A percentile compares a stretch with the other conserved stretches of the same genome.
phyloP scores from a whole-genome alignment of 2,329 filamentous ascomycete species.

The Stagonosporopsis chrysanthemi region DNA sequence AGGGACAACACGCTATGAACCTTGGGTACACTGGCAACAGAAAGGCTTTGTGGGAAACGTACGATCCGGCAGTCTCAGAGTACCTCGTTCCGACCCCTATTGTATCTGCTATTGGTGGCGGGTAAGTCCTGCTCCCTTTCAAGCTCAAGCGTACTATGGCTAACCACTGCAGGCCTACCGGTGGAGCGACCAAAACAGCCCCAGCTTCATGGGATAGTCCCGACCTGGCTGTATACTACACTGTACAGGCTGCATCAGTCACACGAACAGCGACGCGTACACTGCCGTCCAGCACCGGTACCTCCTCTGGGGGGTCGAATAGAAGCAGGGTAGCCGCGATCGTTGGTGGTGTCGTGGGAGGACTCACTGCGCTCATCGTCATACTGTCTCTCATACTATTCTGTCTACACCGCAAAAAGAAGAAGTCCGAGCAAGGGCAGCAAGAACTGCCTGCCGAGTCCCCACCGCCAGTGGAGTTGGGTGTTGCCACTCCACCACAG shows the following conservation, averaged over 20 bases:
- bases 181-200: conserved; percentile 61
- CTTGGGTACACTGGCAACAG: conserved; percentile 59
- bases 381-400: conserved; percentile 45
- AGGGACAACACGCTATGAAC: conserved; percentile 65
- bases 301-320: conserved; percentile 16
- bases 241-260: conserved; percentile 56
- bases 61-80: conserved; percentile 57
- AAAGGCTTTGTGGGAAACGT: conserved; percentile 61
- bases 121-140: conserved; percentile 33
- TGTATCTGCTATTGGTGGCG: conserved; percentile 55
- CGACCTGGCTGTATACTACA: conserved; percentile 64
- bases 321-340: conserved; percentile 49
- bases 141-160: conserved; percentile 21
- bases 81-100: conserved; percentile 65
- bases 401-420: conserved; percentile 49
- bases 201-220: conserved; percentile 60
- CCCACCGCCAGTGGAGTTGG: conserved; percentile 43
- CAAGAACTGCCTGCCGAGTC: conserved; percentile 15
- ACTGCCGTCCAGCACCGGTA: conserved; percentile 40
- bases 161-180: conserved; percentile 50
- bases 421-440: conserved; percentile 38
- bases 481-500: conserved; percentile 37
- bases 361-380: conserved; percentile 42
- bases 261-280: conserved; percentile 61
- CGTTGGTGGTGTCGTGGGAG: conserved; percentile 52